These are phyloP conservation scores for Mucor velutinosus DNA, from an alignment of 371 early-diverging fungal species.

Conservation along the genomic window DNA sequence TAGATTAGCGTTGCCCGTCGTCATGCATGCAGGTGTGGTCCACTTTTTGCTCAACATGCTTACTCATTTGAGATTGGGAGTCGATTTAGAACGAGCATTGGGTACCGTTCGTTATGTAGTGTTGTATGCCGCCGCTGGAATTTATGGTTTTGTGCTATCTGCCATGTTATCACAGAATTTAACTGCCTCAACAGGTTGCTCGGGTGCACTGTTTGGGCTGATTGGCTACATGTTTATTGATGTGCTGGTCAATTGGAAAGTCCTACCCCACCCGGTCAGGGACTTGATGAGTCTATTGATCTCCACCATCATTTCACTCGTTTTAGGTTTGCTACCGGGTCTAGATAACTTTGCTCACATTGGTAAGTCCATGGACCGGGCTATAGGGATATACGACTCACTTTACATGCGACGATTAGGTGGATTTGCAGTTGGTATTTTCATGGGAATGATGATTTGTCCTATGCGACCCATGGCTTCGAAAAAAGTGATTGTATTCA, in stretches of 20 bases:
- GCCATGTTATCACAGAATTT: conserved; percentile 61
- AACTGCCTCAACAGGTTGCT: conserved; percentile 76
- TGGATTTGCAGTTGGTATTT: conserved; percentile 57
- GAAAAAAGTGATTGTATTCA: conserved; percentile 39
- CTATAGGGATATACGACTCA: neutral
- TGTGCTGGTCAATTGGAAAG: conserved; percentile 78
- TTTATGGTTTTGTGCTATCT: conserved; percentile 83
- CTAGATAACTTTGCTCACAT: conserved; percentile 82
- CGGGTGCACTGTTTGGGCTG: conserved; percentile 84
- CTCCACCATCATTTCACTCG: conserved; percentile 65
- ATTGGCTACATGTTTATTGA: conserved; percentile 83
- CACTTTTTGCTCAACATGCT: conserved; percentile 80
- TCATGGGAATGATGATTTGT: conserved; percentile 55
- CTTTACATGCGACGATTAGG: conserved; percentile 39
- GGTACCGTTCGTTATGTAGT: conserved; percentile 74
- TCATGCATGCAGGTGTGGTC: conserved; percentile 84
- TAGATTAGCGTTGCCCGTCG: conserved; percentile 83
- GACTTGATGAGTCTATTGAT: conserved; percentile 73
- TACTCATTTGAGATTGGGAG: conserved; percentile 72
- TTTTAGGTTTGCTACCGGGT: conserved; percentile 73
- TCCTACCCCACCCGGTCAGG: conserved; percentile 63
- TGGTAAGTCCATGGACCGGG: conserved; percentile 44
- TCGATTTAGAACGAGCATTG: conserved; percentile 73
- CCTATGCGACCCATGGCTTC: conserved; percentile 44
- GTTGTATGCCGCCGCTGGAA: conserved; percentile 78